phyloP scores from a whole-genome alignment of 1,284 basidiomycete genomes.

The Ganoderma boninense region DNA sequence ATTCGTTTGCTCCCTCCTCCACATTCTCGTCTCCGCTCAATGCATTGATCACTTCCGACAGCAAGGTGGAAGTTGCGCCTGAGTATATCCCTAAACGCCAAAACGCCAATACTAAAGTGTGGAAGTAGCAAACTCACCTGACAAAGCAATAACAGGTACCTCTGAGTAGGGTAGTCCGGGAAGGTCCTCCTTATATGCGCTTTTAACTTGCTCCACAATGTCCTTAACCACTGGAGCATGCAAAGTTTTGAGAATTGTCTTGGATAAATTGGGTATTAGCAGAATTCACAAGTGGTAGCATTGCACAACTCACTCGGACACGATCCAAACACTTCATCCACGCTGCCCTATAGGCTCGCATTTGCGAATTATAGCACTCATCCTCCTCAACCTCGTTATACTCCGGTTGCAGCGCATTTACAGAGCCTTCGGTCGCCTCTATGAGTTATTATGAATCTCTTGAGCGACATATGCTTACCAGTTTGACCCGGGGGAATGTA shows the following conservation, averaged over 20 bases:
- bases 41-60: slow-evolving; percentile 52
- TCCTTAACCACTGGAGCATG: slow-evolving; percentile 38
- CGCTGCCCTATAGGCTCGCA: slow-evolving; percentile 40
- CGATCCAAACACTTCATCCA: slow-evolving; percentile 44
- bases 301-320: slow-evolving; percentile 40
- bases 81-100: not conserved
- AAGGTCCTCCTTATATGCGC: slow-evolving; percentile 40
- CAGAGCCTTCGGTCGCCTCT: not conserved
- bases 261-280: not conserved
- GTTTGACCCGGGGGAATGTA: slow-evolving; percentile 38
- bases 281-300: not conserved
- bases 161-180: slow-evolving; percentile 66
- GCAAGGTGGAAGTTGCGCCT: slow-evolving; percentile 49
- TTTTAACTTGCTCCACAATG: slow-evolving; percentile 34
- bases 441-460: not conserved
- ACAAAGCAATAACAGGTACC: slow-evolving; percentile 67
- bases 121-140: slow-evolving; percentile 11
- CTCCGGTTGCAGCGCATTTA: slow-evolving; percentile 6
- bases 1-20: not conserved
- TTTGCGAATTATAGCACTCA: slow-evolving; percentile 41
- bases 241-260: slow-evolving; percentile 31
- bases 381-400: slow-evolving; percentile 27
- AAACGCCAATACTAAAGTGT: slow-evolving; percentile 23
- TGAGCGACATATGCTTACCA: slow-evolving; percentile 5
- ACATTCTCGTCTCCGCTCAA: slow-evolving; percentile 39